A percentile compares a stretch with the other conserved stretches of the same genome.
Conservation (phyloP, 2,329 filamentous ascomycete genomes). For the Colletotrichum sp. region DNA sequence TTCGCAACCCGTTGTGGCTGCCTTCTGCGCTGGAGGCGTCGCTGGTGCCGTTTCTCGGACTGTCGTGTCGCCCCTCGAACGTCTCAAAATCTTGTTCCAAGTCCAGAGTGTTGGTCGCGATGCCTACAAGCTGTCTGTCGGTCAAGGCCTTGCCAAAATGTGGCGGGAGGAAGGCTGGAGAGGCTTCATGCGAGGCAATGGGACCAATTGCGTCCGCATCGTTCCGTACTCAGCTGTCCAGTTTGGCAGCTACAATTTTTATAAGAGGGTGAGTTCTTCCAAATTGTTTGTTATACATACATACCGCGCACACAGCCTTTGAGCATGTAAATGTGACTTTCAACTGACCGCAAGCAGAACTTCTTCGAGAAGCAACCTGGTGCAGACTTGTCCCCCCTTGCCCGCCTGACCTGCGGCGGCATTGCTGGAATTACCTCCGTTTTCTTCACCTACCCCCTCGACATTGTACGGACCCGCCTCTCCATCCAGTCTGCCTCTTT, state of each 20-base stretch:
- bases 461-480: constrained; percentile 93
- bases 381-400: constrained; percentile 73
- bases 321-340: neutral
- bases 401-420: constrained; percentile 87
- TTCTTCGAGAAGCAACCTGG: constrained; percentile 81
- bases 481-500: constrained; percentile 99
- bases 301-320: neutral
- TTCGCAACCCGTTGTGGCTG: constrained; percentile 85
- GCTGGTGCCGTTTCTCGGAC: constrained; percentile 97
- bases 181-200: constrained; percentile 97
- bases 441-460: constrained; percentile 91
- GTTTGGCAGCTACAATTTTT: constrained; percentile 97
- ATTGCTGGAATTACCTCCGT: constrained; percentile 95
- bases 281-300: neutral
- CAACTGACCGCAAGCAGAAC: constrained; percentile 46
- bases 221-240: constrained; percentile 98
- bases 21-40: constrained; percentile 92
- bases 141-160: constrained; percentile 91
- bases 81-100: constrained; percentile 97
- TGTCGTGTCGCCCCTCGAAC: constrained; percentile 93
- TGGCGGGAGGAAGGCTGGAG: constrained; percentile 96
- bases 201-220: constrained; percentile 97
- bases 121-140: constrained; percentile 92
- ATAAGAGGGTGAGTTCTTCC: constrained; percentile 73
- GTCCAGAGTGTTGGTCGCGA: constrained; percentile 88